Base-by-base conservation (phyloP, 208 protist species). In the Angomonas deanei region DNA sequence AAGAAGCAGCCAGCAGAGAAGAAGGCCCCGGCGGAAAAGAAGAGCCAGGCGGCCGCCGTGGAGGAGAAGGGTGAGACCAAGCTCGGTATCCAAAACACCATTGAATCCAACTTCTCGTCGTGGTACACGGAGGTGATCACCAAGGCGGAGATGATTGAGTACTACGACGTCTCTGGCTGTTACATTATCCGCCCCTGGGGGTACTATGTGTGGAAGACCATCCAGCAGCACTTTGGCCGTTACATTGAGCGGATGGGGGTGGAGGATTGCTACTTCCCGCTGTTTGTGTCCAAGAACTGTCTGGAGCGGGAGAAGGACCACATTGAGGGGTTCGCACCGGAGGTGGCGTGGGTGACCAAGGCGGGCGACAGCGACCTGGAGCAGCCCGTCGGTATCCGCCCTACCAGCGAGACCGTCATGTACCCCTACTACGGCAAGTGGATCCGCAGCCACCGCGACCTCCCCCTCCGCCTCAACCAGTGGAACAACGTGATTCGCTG, bases 391-490 rank as follows among this genome's bases (percentile, higher is more conserved):
- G 98, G 98, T 17, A 92, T 99, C 63, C 97, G 98, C 53, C 98
- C 98, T 27, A 99, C 98, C 19, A 97, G 88, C 58, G 98, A 99
- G 90, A 99, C 98, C 23, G 91, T 99, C 48, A 99, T 99, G 97
- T 99, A 99, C 79, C 97, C 98, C 27, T 84, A 94, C 50, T 99
- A 97, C 73, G 84, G 83, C 60, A 98, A 98, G 74, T 99, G 97
- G 97, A 98, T 99, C 62, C 91, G 92, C 46, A 98, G 93, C 30
- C 93, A 99, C 72, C 91, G 98, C 63, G 98, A 99, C 72, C 85
- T 99, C 46, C 98, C 98, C 31, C 71, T 99, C 28, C 97, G 93
- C 24, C 74, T 98, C 31, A 98, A 98, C 72, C 96, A 98, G 91
- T 99, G 97, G 97, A 97, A 96, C 70, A 99, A 98, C 71, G 97